phyloP scores from a whole-genome alignment of 805 yeast species.

The Yamadazyma sp. region DNA sequence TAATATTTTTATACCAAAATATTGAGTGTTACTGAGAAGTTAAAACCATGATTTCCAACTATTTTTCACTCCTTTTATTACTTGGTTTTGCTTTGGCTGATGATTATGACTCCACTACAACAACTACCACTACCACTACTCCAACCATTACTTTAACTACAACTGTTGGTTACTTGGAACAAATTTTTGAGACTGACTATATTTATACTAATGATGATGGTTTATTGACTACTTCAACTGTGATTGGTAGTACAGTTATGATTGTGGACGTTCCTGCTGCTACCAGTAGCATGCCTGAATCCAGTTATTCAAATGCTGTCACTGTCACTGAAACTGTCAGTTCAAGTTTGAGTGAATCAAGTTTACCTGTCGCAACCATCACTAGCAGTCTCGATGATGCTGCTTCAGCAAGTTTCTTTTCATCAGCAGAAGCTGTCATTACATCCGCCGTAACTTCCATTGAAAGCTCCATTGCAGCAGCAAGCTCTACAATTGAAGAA shows the following conservation, averaged over 20 bases:
- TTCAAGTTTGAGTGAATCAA: conserved; percentile 4
- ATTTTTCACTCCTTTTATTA: conserved; percentile 15
- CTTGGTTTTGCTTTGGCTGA: conserved; percentile 11
- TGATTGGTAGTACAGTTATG: conserved; percentile 12
- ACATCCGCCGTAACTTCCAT: no score
- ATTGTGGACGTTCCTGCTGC: conserved; percentile 1
- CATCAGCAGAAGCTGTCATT: no score
- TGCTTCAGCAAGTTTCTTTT: no score
- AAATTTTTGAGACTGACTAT: conserved; percentile 26
- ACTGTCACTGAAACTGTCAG: conserved; percentile 8
- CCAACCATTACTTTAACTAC: conserved; percentile 30
- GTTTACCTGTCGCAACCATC: no score
- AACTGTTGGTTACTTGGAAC: conserved; percentile 24
- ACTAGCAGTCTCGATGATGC: no score
- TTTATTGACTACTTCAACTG: conserved; percentile 19
- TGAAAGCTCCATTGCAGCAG: not conserved
- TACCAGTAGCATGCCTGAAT: not conserved
- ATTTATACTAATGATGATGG: conserved; percentile 29
- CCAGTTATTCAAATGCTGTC: conserved; percentile 1
- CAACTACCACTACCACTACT: conserved; percentile 24
- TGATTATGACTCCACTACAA: conserved; percentile 11
- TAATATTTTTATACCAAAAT: no score
- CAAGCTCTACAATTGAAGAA: no score
- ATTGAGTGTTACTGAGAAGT: no score
- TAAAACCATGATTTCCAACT: conserved; percentile 13